Percentiles rank a stretch among this genome's conserved stretches.
These are phyloP conservation scores for Taphrina sp. DNA, from an alignment of 1,139 yeast species.

Conservation along the genomic window DNA sequence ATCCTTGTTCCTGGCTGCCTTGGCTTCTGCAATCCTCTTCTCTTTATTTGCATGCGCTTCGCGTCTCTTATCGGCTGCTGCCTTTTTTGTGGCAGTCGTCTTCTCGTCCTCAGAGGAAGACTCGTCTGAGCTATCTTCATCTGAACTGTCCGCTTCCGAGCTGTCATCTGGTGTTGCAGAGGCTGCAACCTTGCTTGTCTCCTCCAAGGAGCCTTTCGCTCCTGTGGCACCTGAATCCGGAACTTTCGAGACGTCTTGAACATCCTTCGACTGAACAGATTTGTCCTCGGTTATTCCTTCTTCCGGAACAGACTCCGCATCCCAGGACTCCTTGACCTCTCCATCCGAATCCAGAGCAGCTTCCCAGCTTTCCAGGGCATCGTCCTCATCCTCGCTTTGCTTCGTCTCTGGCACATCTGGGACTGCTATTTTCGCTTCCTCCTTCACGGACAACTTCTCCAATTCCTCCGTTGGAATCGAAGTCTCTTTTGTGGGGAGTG, in stretches of 20 bases:
- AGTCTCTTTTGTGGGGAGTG: too few species aligned
- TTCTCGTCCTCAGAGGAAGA: slow-evolving; percentile 37
- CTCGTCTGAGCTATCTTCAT: slow-evolving; percentile 22
- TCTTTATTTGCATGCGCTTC: slow-evolving; percentile 36
- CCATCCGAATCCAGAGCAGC: slow-evolving; percentile 46
- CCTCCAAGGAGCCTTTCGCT: slow-evolving; percentile 31
- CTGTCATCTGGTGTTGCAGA: slow-evolving; percentile 40
- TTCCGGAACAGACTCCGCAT: slow-evolving; percentile 40
- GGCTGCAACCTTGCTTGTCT: too few species aligned
- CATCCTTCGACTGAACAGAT: neutral
- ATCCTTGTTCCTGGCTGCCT: slow-evolving; percentile 44
- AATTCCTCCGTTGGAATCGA: slow-evolving; percentile 13
- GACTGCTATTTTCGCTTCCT: slow-evolving; percentile 21
- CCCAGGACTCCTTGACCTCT: slow-evolving; percentile 45
- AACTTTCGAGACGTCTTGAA: slow-evolving; percentile 31
- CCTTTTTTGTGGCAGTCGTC: slow-evolving; percentile 40
- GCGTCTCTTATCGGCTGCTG: slow-evolving; percentile 34
- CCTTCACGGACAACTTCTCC: slow-evolving; percentile 27
- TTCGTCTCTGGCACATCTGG: slow-evolving; percentile 14
- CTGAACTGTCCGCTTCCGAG: slow-evolving; percentile 33
- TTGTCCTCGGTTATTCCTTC: slow-evolving; percentile 37
- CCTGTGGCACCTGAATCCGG: slow-evolving; percentile 38
- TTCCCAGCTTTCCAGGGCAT: slow-evolving; percentile 42
- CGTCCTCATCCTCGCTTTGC: slow-evolving; percentile 42
- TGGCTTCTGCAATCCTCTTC: slow-evolving; percentile 47